Conservation (phyloP, 805 yeast species). For the Citeromyces matritensis region DNA sequence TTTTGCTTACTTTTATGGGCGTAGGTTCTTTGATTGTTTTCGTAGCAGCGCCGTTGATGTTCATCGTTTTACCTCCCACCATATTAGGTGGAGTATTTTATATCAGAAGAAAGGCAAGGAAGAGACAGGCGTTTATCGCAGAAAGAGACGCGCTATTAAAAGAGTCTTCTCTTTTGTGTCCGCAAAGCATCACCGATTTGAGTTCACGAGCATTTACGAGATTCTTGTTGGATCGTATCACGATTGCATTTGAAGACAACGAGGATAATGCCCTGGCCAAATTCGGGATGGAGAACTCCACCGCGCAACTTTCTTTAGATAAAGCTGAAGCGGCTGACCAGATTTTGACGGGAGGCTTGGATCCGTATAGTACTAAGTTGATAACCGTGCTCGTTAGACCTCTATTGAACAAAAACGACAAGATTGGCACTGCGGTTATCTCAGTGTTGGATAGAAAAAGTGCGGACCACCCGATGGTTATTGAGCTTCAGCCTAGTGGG, state of each 20-base stretch:
- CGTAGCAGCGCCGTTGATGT: slow-evolving; percentile 1
- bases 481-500: too few species aligned
- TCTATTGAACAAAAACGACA: neutral
- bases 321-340: neutral
- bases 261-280: neutral
- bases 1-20: neutral
- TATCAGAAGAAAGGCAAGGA: neutral
- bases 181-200: neutral
- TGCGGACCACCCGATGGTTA: too few species aligned
- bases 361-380: neutral
- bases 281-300: neutral
- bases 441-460: neutral
- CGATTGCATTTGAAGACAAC: neutral
- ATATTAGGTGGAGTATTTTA: neutral
- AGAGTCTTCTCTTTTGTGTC: too few species aligned
- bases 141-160: neutral
- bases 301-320: neutral
- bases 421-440: neutral
- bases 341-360: neutral
- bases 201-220: neutral
- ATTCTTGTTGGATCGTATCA: neutral
- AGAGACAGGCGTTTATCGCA: neutral
- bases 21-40: neutral
- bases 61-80: neutral
- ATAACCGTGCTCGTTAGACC: neutral